Base-by-base conservation (phyloP, 768 basidiomycete species). In the Ramaria rubella region DNA sequence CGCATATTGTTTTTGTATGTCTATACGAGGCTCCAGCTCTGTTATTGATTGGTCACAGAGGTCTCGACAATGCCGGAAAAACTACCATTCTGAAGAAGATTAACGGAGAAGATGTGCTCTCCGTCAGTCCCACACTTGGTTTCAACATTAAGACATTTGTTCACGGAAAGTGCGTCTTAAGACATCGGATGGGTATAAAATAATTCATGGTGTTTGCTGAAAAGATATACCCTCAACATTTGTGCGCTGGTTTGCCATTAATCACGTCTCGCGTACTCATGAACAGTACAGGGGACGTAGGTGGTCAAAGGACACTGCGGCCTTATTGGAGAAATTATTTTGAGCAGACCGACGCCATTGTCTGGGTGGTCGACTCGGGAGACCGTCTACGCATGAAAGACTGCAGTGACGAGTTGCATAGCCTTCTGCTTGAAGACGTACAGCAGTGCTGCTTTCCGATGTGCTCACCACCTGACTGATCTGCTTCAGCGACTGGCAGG, bases 251-350 rank as follows among this genome's bases (percentile, higher is more conserved):
- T 33, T 24, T 56, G 26, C 40, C 26, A 29, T 26, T 53, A 17
- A 29, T 29, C 38, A 29, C 42, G 21, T 55, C 30, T 12, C n/a
- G 24, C 27, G 48, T 31, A 54, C 24, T 40, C n/a, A 34, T 34
- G 33, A 42, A 27, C 33, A 49, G 54, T 53, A 57, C 64, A 97
- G 94, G 95, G 96, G 96, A 99, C 69, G 93, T 98, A 33, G 96
- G 96, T 33, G 95, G 96, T 23, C 96, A 99, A 70, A 83, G 87
- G 57, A 94, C 92, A 0, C 83, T 99, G 51, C 81, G 96, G 29
- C 95, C 96, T 6, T 98, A 98, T 70, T 99, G 96, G 96, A 77
- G 92, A 24, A 99, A 98, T 70, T 98, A 98, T 73, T 98, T 98
- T 63, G 96, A 99, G 71, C 91, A 94, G 71, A 98, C 96, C 9